phyloP scores from a whole-genome alignment of 306 rosid genomes.

The Corylus heterophylla region DNA sequence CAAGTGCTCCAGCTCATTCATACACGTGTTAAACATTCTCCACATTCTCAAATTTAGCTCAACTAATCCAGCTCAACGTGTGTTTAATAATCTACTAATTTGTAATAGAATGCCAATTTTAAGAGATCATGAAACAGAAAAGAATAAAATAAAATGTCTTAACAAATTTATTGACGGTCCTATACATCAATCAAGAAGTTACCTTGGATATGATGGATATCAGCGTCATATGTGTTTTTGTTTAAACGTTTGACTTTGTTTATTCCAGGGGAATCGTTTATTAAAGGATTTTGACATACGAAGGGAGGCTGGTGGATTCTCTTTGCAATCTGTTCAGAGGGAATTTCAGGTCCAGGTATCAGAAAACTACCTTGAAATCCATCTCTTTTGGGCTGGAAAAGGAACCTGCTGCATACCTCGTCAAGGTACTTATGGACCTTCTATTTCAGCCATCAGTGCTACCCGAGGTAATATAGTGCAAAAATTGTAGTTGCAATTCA shows the following conservation, averaged over 20 bases:
- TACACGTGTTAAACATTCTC: no score
- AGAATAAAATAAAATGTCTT: no score
- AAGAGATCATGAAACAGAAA: not conserved
- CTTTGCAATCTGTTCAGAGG: conserved; percentile 35
- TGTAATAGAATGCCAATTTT: not conserved
- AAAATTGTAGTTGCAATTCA: not conserved
- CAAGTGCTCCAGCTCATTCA: no score
- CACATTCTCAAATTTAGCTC: no score
- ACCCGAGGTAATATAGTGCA: not conserved
- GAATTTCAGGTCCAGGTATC: conserved; percentile 26
- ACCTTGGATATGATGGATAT: not conserved
- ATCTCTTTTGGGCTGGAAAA: no score
- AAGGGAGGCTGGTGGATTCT: conserved; percentile 55
- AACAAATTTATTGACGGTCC: not conserved
- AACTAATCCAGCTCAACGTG: no score
- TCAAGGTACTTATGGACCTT: conserved; percentile 10
- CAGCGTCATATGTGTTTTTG: not conserved
- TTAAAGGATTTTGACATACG: conserved; percentile 6
- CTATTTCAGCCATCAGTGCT: conserved; percentile 17
- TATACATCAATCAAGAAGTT: no score
- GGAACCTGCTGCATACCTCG: conserved; percentile 28
- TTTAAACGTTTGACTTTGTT: not conserved
- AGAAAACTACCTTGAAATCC: no score
- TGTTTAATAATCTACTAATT: no score
- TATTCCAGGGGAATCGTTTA: conserved; percentile 53